Evolutionary conservation across 1,284 basidiomycete genomes (phyloP), one percentile per base, ranked within the genome.

Genomic region (Ganoderma leucocontextum): DNA sequence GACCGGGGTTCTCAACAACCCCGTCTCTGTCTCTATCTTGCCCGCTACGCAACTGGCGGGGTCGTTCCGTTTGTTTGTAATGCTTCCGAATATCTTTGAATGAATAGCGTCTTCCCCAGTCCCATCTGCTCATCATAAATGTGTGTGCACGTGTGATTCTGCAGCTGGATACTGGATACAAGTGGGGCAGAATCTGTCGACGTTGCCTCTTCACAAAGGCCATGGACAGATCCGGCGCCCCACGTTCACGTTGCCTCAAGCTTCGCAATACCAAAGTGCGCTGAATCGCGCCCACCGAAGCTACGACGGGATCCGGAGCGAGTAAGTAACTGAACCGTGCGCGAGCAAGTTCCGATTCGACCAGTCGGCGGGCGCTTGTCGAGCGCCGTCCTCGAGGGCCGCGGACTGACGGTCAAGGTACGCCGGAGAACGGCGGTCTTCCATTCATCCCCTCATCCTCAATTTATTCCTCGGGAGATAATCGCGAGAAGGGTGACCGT

Each of bases 1-100:
- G 33, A 8, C 19, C 9, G 36, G 7, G 63, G 63, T 47, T 60
- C 19, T 59, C 63, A 59, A 60, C 57, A 49, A 60, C 57, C 55
- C 8, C 5, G 29, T 29, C 29, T 29, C 39, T 5, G 36, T 38
- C n/a, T 15, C 36, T 41, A 38, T 39, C 13, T 39, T 7, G 58
- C 58, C 52, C 52, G 60, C 19, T 17, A 35, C 44, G 44, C 19
- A 62, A 62, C 62, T 53, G 52, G 52, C 62, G 22, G 2, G 52
- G 52, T 29, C 2, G 29, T 42, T 60, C 15, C 5, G 41, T 44
- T 42, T 22, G n/a, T 60, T 10, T 1, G 47, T 41, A 15, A 19
- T 55, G 13, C n/a, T 19, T 29, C n/a, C 5, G 58, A 35, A 9
- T 8, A 29, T 57, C 29, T 17, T 57, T 7, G 53, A 59, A 59